A percentile compares a stretch with the other conserved stretches of the same genome.
These are phyloP conservation scores for Trichoderma cornu-damae DNA, from an alignment of 2,329 filamentous ascomycete genomes.

Conservation along the genomic window DNA sequence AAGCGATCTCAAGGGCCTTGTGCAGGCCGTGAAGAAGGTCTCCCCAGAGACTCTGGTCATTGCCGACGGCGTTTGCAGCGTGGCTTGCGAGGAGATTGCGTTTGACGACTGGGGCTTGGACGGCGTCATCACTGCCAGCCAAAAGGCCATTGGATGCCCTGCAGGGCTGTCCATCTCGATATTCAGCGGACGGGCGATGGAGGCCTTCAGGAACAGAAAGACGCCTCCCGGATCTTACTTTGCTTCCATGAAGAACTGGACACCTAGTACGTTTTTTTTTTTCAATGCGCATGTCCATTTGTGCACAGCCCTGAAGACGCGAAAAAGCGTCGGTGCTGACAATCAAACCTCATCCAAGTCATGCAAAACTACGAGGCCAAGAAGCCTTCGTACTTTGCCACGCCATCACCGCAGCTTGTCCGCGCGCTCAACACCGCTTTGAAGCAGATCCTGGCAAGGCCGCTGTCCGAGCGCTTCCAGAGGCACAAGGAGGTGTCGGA, in stretches of 20 bases:
- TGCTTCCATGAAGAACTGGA: constrained; percentile 94
- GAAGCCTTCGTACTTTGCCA: constrained; percentile 97
- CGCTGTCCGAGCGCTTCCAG: constrained; percentile 77
- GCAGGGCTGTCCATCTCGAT: constrained; percentile 92
- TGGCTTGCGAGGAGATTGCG: constrained; percentile 89
- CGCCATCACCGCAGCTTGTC: constrained; percentile 87
- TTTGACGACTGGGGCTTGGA: constrained; percentile 96
- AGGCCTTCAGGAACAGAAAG: constrained; percentile 74
- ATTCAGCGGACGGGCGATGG: constrained; percentile 82
- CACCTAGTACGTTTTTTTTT: constrained; percentile 64
- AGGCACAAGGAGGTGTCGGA: constrained; percentile 74
- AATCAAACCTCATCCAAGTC: constrained; percentile 63
- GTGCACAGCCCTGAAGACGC: neutral
- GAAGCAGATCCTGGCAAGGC: constrained; percentile 74
- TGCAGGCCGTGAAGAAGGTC: constrained; percentile 76
- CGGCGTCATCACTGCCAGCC: constrained; percentile 86
- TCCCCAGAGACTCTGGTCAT: constrained; percentile 88
- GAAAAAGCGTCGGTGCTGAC: constrained; percentile 21
- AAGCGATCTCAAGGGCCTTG: constrained; percentile 79
- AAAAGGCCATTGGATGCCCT: constrained; percentile 95
- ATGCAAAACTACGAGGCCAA: constrained; percentile 99
- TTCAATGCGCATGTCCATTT: neutral
- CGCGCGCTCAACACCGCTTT: constrained; percentile 88
- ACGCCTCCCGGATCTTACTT: constrained; percentile 84
- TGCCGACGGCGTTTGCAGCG: constrained; percentile 95